Conservation (phyloP, 441 rosid species). For the Erysimum pusillum region DNA sequence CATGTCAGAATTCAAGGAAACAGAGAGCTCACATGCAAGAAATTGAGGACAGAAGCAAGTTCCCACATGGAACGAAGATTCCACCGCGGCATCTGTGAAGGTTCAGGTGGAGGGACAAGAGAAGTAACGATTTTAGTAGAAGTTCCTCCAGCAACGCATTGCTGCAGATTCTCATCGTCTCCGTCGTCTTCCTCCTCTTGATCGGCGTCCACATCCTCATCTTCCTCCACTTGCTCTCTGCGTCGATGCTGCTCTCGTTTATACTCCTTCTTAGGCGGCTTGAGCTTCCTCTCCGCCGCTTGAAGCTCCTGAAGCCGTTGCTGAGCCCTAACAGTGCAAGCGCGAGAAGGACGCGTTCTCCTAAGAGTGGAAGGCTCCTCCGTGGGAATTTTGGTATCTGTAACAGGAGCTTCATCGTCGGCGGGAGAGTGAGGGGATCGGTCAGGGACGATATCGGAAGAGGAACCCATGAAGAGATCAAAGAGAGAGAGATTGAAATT, state of each 20-base stretch:
- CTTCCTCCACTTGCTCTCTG: slow-evolving; percentile 31
- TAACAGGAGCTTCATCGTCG: slow-evolving; percentile 26
- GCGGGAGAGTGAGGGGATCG: slow-evolving; percentile 63
- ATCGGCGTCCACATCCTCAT: slow-evolving; percentile 49
- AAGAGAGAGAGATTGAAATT: slow-evolving; percentile 48
- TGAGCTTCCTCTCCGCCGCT: slow-evolving; percentile 56
- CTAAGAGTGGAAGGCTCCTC: slow-evolving; percentile 44
- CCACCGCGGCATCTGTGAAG: slow-evolving; percentile 88
- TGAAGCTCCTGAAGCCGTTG: slow-evolving; percentile 66
- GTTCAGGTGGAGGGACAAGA: slow-evolving; percentile 76
- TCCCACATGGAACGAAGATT: slow-evolving; percentile 98
- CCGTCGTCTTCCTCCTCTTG: slow-evolving; percentile 49
- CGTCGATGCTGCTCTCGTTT: slow-evolving; percentile 49
- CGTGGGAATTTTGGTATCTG: slow-evolving; percentile 43
- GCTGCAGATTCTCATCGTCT: slow-evolving; percentile 53
- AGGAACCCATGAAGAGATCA: slow-evolving; percentile 63
- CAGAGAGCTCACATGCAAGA: slow-evolving; percentile 85
- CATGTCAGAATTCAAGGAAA: slow-evolving; percentile 1
- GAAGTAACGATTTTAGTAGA: slow-evolving; percentile 73
- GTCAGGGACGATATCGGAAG: slow-evolving; percentile 56
- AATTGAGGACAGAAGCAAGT: slow-evolving; percentile 91
- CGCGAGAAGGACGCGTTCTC: slow-evolving; percentile 91
- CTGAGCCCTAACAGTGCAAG: slow-evolving; percentile 87
- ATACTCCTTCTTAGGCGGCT: slow-evolving; percentile 52
- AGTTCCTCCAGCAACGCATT: slow-evolving; percentile 56